A percentile compares a stretch with the other conserved stretches of the same genome.
These are phyloP conservation scores for Boeremia lycopersici DNA, from an alignment of 2,329 filamentous ascomycete species.

Conservation along the genomic window DNA sequence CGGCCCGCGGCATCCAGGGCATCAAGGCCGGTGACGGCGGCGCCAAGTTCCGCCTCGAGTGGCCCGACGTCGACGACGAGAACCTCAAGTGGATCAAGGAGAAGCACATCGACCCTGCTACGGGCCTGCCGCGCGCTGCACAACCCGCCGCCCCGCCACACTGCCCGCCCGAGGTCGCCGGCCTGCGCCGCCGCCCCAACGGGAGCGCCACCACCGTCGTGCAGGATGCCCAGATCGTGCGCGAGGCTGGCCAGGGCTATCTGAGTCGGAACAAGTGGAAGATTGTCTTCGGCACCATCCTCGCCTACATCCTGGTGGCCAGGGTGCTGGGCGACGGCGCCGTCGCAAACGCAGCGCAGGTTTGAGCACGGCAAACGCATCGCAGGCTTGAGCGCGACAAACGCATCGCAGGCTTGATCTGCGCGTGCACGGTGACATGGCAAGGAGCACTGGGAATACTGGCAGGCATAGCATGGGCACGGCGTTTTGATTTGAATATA, in stretches of 20 bases:
- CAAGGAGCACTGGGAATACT: neutral
- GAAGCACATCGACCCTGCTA: conserved; percentile 76
- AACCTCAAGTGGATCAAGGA: conserved; percentile 93
- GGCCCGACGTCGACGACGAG: conserved; percentile 85
- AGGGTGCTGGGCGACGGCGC: conserved; percentile 67
- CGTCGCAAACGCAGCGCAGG: conserved; percentile 5
- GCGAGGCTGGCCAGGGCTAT: conserved; percentile 84
- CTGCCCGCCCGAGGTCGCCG: conserved; percentile 68
- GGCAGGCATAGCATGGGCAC: conserved; percentile 9
- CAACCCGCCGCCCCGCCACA: conserved; percentile 51
- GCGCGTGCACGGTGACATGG: no score
- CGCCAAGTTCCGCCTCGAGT: conserved; percentile 85
- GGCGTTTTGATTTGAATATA: conserved; percentile 4
- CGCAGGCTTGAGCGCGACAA: neutral
- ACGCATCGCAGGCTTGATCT: neutral
- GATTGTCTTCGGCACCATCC: conserved; percentile 71
- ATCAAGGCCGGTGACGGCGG: conserved; percentile 92
- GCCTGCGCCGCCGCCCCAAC: conserved; percentile 66
- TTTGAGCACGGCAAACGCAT: neutral
- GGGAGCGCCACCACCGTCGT: conserved; percentile 67
- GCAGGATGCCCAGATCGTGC: conserved; percentile 75
- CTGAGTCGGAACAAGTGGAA: conserved; percentile 78
- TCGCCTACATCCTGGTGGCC: conserved; percentile 83
- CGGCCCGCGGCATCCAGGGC: conserved; percentile 66
- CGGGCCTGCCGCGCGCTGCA: conserved; percentile 69